Evolutionary conservation across 805 yeast genomes (phyloP), one percentile per base, ranked within the genome.

Genomic region (Diddensiella transvaalensis): DNA sequence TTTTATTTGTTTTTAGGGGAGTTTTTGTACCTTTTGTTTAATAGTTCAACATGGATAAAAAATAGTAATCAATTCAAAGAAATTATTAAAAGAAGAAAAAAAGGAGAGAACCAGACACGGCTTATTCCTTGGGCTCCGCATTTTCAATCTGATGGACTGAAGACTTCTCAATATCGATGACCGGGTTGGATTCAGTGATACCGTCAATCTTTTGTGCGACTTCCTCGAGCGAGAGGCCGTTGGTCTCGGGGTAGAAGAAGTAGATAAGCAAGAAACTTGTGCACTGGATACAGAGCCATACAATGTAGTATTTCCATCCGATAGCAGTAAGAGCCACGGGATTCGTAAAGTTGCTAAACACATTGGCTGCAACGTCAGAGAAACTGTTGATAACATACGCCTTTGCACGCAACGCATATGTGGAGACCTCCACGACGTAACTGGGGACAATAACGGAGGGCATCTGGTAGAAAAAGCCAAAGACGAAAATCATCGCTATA

Each of bases 391-490:
- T 57, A 42, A 63, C 58, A 51, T 46, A 46, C 15, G 61, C 62
- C 49, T 63, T 59, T 2, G 68, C 62, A 47, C 69, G 55, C 56
- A 60, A 54, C 13, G 59, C 58, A 46, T 59, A 64, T 18, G 66
- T 57, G 10, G 61, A 43, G 6, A 64, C 60, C 30, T 56, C 60
- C 10, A 47, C 59, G 6, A 69, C 66, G 46, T 69, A 69, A 19
- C 65, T 58, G 11, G 68, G 41, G 95, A 95, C 87, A 5, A 93
- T 91, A 43, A 87, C 79, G 3, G 95, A 95, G 48, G 89, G 80
- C 58, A 79, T 79, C 15, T 95, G 95, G 67, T 47, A 56, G 33
- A 53, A 39, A 5, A 38, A 40, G 11, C 52, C 46, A 33, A 55
- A 52, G 5, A 55, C 18, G 48, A 54, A 52, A 24, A 50, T 50